Percentiles rank a stretch among this genome's conserved stretches.
These are phyloP conservation scores for Aegilops sharonensis DNA, from an alignment of 176 grass and related monocot species.

Conservation along the genomic window DNA sequence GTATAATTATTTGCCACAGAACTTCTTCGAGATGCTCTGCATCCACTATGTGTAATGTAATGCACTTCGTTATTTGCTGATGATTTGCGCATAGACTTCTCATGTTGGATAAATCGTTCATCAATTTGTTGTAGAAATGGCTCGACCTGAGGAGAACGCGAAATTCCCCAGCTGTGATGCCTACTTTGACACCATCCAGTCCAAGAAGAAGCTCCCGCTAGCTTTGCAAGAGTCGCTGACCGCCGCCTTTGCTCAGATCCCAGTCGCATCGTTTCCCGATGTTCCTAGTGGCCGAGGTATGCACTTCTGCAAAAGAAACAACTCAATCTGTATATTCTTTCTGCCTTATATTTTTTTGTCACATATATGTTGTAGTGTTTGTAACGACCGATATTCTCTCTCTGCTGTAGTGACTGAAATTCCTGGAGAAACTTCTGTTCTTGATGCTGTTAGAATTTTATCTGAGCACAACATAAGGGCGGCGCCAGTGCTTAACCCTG, in stretches of 20 bases:
- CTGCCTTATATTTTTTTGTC: neutral
- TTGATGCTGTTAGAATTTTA: no score
- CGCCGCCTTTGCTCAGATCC: constrained; percentile 71
- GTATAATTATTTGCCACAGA: neutral
- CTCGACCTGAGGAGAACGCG: constrained; percentile 17
- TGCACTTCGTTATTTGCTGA: neutral
- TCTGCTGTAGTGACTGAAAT: no score
- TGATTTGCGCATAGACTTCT: neutral
- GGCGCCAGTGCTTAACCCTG: constrained; percentile 63
- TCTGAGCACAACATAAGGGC: constrained; percentile 26
- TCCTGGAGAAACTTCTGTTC: no score
- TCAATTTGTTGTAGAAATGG: constrained; percentile 42
- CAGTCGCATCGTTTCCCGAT: constrained; percentile 76
- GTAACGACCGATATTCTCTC: no score
- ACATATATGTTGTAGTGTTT: neutral
- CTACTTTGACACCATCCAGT: constrained; percentile 89
- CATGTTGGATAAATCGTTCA: neutral
- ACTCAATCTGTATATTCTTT: neutral
- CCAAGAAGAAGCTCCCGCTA: constrained; percentile 81
- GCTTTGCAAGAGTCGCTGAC: constrained; percentile 77
- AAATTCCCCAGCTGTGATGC: constrained; percentile 68
- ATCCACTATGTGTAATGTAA: neutral
- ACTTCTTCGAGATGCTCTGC: neutral
- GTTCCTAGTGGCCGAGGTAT: constrained; percentile 83
- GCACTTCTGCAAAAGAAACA: neutral